These are phyloP conservation scores for Meyerozyma guilliermondii DNA, from an alignment of 1,139 yeast species.

Conservation along the genomic window DNA sequence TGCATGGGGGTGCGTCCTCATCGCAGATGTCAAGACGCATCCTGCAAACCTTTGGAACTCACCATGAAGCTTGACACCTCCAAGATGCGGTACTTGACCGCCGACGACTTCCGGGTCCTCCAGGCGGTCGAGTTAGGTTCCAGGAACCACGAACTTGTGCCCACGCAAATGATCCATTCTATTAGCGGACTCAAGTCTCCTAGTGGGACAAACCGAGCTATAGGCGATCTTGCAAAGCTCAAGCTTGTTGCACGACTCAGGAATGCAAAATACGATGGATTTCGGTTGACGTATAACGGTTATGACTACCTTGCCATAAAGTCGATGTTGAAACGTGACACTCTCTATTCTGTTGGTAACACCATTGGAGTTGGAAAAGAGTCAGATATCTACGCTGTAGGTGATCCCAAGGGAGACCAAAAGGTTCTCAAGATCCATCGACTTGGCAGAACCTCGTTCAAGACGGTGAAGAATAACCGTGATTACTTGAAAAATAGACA, in stretches of 20 bases:
- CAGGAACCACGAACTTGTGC: slow-evolving; percentile 90
- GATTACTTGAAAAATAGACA: slow-evolving; percentile 76
- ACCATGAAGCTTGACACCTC: slow-evolving; percentile 85
- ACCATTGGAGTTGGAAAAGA: slow-evolving; percentile 97
- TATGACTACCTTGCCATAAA: slow-evolving; percentile 88
- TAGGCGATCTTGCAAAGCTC: slow-evolving; percentile 82
- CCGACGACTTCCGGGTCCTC: slow-evolving; percentile 85
- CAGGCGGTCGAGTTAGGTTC: slow-evolving; percentile 91
- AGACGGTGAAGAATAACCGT: slow-evolving; percentile 87
- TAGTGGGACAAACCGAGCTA: slow-evolving; percentile 72
- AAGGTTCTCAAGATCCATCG: slow-evolving; percentile 86
- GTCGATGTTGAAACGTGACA: slow-evolving; percentile 68
- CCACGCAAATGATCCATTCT: slow-evolving; percentile 76
- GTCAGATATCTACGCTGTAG: slow-evolving; percentile 88
- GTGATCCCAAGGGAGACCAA: slow-evolving; percentile 59
- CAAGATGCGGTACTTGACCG: slow-evolving; percentile 87
- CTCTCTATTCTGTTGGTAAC: slow-evolving; percentile 75
- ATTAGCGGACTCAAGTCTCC: slow-evolving; percentile 74
- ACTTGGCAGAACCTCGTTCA: slow-evolving; percentile 88
- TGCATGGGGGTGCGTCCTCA: not conserved
- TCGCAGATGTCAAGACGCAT: not conserved
- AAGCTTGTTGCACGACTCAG: slow-evolving; percentile 72
- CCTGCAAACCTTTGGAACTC: not conserved
- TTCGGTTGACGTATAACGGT: slow-evolving; percentile 81
- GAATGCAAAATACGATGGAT: slow-evolving; percentile 91